Evolutionary conservation across 1,284 basidiomycete genomes (phyloP), one percentile per base, ranked within the genome.

Genomic region (Rhodotorula sp.): DNA sequence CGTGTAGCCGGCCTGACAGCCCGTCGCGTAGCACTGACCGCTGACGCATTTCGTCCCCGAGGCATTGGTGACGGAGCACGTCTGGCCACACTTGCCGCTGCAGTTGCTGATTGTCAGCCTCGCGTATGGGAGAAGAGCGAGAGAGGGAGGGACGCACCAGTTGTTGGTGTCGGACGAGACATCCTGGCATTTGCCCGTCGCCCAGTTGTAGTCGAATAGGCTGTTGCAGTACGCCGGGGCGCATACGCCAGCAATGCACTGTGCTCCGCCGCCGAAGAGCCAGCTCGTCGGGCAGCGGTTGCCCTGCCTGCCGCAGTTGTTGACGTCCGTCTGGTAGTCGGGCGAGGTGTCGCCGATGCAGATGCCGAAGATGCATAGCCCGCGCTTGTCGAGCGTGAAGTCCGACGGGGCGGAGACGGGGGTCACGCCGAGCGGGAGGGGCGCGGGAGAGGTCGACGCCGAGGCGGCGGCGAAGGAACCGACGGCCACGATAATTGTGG

Each of bases 81-180:
- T 58, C 50, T 69, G 64, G 21, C 73, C 73, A 65, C 67, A 70
- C 56, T 69, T 67, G 48, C 73, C 73, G 62, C 70, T 69, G 60
- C 36, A 32, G 48, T 36, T 17, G 22, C 25, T 9, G 56, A 37
- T 15, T 9, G 44, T 44, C 44, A 57, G 54, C 22, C 27, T 27
- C 15, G 41, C 37, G n/a, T 4, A 15, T 3, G 60, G 0, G 10
- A 13, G 19, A 1, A 15, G 1, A 60, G 6, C 1, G 36, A 39
- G 13, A 4, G 48, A 46, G 27, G 25, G 34, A 29, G 21, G 9
- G 39, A 59, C 66, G 54, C 29, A 68, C 69, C 73, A 74, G 67
- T 74, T 74, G 3, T 29, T 15, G 3, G 53, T 53, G 56, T 74
- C 73, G 27, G 32, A 54, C 9, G 37, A 41, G 17, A 74, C 70